Evolutionary conservation across 164 flowering plant genomes (phyloP), one percentile per base, ranked within the genome.

Genomic region (Buxus sempervirens): DNA sequence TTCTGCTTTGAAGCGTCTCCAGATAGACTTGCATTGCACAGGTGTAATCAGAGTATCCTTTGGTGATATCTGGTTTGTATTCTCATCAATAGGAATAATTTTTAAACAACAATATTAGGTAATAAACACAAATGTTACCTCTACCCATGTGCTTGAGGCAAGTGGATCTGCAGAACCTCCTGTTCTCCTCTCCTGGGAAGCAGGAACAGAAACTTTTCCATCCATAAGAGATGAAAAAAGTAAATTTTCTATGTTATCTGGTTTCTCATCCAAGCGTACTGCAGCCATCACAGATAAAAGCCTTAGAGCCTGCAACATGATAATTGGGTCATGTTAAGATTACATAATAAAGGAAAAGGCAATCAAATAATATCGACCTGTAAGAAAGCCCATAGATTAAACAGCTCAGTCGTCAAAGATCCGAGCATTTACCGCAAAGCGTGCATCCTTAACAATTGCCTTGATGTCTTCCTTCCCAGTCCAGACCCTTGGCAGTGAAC

Each of bases 401-500:
- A 26, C 24, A 7, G 5, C n/a, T n/a, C n/a, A n/a, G n/a, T n/a
- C n/a, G n/a, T 32, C 3, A 32, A 32, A 32, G 38, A 32, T 7
- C 7, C 38, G 5, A 3, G 38, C 7, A 32, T 32, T n/a, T 87
- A 89, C 95, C 69, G 85, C 80, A 63, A 87, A 54, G 32, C 79
- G 84, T 19, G 96, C 90, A 57, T 71, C 80, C 67, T 71, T 88
- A 14, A 90, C 87, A 25, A 91, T 90, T 63, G 76, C 54, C 64
- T 79, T 72, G 24, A 91, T 84, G 73, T 91, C 88, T 75, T 88
- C 97, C 65, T 84, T 88, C 58, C 90, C 96, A 28, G 90, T 91
- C 96, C 97, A 91, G 66, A 82, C 81, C 72, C 97, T 77, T 32
- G 96, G 97, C 82, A 90, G 70, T 56, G 93, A 90, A 51, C 88